Conservation (phyloP, 768 basidiomycete genomes). For the Lepiota brunneoincarnata region DNA sequence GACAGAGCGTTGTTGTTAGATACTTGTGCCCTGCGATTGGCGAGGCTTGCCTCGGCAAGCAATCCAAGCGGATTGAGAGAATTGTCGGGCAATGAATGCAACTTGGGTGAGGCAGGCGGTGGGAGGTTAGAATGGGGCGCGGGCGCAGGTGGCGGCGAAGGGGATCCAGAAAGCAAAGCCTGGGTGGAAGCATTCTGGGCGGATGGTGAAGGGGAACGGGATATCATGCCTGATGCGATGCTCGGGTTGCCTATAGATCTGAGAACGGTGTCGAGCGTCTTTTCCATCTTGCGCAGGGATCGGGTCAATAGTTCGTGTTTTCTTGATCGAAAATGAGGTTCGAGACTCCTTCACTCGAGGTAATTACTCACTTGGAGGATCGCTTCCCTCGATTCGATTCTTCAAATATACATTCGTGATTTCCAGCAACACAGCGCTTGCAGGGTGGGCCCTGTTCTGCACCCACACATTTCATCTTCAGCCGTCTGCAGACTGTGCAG, state of each 20-base stretch:
- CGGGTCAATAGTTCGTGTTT: constrained; percentile 82
- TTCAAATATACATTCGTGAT: constrained; percentile 94
- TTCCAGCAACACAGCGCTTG: constrained; percentile 76
- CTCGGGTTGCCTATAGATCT: constrained; percentile 84
- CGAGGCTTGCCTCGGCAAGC: constrained; percentile 85
- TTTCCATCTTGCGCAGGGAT: constrained; percentile 88
- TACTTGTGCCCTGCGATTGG: constrained; percentile 63
- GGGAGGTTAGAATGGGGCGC: constrained; percentile 25
- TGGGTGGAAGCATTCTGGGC: constrained; percentile 53
- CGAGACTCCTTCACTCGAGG: too few species aligned
- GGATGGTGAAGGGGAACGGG: constrained; percentile 73
- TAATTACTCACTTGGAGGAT: constrained; percentile 69
- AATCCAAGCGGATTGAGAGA: constrained; percentile 89
- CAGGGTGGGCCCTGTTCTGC: constrained; percentile 90
- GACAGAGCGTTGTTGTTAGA: constrained; percentile 32
- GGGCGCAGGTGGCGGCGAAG: constrained; percentile 40
- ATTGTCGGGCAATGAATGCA: constrained; percentile 92
- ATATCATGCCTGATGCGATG: constrained; percentile 77
- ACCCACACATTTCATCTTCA: constrained; percentile 93
- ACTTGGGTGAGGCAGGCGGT: constrained; percentile 69
- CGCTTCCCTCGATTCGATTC: constrained; percentile 95
- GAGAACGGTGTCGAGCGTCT: constrained; percentile 88
- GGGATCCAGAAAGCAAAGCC: constrained; percentile 50
- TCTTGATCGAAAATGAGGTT: constrained; percentile 40
- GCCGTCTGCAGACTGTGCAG: constrained; percentile 86